Conservation (phyloP, 768 basidiomycete species). For the Russula sp. region DNA sequence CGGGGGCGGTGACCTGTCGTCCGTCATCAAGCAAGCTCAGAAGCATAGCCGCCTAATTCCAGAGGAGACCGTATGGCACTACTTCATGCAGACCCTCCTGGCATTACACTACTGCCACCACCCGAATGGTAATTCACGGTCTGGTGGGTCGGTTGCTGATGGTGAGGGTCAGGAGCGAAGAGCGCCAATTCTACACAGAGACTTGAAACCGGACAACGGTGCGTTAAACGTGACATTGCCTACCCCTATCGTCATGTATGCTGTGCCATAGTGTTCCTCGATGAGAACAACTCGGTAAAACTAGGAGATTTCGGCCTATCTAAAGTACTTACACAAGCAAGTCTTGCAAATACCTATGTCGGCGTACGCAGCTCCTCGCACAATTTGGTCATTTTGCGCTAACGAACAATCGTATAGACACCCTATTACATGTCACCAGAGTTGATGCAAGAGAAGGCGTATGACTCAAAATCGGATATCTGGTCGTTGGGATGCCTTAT, state of each 20-base stretch:
- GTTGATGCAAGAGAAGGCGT: conserved; percentile 93
- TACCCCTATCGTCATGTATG: background rate
- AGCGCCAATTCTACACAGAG: conserved; percentile 84
- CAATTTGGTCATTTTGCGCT: background rate
- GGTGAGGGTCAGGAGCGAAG: conserved; percentile 47
- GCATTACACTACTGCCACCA: conserved; percentile 93
- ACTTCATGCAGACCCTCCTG: conserved; percentile 87
- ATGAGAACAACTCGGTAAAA: conserved; percentile 79
- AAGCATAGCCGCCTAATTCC: conserved; percentile 67
- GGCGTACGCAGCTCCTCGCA: conserved; percentile 53
- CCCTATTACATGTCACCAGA: conserved; percentile 99
- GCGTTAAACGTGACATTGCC: conserved; percentile 25
- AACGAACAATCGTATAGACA: conserved; percentile 52
- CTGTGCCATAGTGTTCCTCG: conserved; percentile 69
- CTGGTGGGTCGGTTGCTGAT: conserved; percentile 35
- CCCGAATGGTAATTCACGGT: conserved; percentile 47
- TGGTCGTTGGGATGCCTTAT: conserved; percentile 98
- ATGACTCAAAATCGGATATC: conserved; percentile 97
- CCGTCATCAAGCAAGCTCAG: conserved; percentile 73
- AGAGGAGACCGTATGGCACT: conserved; percentile 94
- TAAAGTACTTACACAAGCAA: conserved; percentile 82
- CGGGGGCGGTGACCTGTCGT: conserved; percentile 90
- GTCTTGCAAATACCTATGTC: conserved; percentile 94
- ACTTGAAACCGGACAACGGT: conserved; percentile 98
- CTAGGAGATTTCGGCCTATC: conserved; percentile 96